Evolutionary conservation across 1,284 basidiomycete genomes (phyloP), one percentile per base, ranked within the genome.

Genomic region (Gymnopus androsaceus): DNA sequence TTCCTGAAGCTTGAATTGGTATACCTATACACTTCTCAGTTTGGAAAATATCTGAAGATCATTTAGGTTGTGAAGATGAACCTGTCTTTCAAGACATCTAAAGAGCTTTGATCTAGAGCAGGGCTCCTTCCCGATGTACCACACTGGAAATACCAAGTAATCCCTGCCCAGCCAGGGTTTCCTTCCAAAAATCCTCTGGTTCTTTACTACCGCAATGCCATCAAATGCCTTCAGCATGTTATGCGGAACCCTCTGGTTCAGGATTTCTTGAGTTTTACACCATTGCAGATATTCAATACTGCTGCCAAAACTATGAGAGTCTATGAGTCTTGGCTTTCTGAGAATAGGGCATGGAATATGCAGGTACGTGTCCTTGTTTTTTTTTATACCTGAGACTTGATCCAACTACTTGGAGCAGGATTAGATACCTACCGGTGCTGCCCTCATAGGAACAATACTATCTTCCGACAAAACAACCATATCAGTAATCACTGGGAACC

Each of bases 381-480:
- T 3, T 38, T 6, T 59, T 25, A 31, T 23, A 47, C 45, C 19
- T 33, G 28, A 37, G 14, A 44, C 31, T 23, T 41, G 27, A 19
- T 44, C 51, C 31, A 51, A n/a, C 50, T 46, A 55, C 48, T 8
- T 45, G n/a, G 54, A 34, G n/a, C 23, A 56, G 41, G 33, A 40
- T 15, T 47, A 72, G 30, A 49, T 73, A 21, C 67, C 67, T 8
- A n/a, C 21, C 14, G 69, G 69, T 1, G 63, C 62, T 9, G 69
- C 70, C 1, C 44, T 73, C n/a, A 51, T 72, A 0, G 69, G 72
- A 0, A 58, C 58, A 2, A 61, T 73, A 8, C 36, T 69, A 2
- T 68, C 72, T 0, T 69, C 67, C 0, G 68, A 74, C 46, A 74
- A 74, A 54, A 75, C 66, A 0, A 65, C 64, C 19, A 66, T 74